Base-by-base conservation (phyloP, 352 stramenopile genomes). In the Globisporangium yorkense region DNA sequence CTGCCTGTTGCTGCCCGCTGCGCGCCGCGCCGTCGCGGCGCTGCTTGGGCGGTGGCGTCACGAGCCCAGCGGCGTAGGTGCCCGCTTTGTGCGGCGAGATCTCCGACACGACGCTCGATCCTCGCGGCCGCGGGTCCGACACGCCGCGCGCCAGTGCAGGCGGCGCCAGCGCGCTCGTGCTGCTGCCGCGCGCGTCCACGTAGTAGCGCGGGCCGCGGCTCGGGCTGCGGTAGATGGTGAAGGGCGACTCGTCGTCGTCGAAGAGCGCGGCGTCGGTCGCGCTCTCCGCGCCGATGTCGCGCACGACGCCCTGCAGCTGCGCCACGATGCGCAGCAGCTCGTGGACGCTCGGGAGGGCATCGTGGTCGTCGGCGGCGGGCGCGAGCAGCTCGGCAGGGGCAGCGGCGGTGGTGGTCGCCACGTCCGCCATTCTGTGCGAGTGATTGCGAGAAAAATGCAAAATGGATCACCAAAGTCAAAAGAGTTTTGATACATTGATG, bases 291-390 rank as follows among this genome's bases (percentile, higher is more conserved):
- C 63, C 60, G 29, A 84, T 66, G 40, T 69, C 70, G n/a, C 75
- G 67, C 65, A 85, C 77, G 0, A 39, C 58, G 15, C 68, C 56
- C 44, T 88, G 74, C 43, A 91, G 70, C 1, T 63, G 61, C 29
- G 61, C 55, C 18, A 91, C 78, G 50, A 80, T 61, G 27, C 74
- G 56, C 48, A 89, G 70, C 40, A 91, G 71, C 24, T 87, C 78
- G 20, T 72, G 64, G 5, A 89, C 78, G 9, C 69, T 75, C 21
- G 79, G 77, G 51, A 83, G 56, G 13, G 72, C 59, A 39, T 51
- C 46, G 20, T 33, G 20, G 8, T 33, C 20, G 5, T 20, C 45
- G 21, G 45, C 18, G 12, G 21, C 21, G 3, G 45, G 18, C 45
- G 27, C 27, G 45, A 16, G 4, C 27, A 18, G 5, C 24, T 51